A percentile compares a stretch with the other conserved stretches of the same genome.
phyloP scores from a whole-genome alignment of 2,329 filamentous ascomycete genomes.

The Huntiella savannae region DNA sequence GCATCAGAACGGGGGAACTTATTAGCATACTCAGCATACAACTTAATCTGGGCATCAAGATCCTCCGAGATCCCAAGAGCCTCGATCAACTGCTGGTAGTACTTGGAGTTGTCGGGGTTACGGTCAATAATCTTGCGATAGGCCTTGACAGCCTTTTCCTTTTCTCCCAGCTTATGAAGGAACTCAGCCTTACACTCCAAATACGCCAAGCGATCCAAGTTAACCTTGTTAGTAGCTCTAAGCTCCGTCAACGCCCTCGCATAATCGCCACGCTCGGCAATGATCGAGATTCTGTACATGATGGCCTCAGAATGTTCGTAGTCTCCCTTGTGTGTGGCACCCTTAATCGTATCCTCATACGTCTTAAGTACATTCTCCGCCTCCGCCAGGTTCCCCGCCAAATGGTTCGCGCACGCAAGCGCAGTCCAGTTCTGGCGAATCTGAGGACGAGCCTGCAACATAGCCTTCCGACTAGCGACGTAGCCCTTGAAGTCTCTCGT shows the following conservation, averaged over 20 bases:
- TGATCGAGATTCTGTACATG: constrained; percentile 88
- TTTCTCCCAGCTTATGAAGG: constrained; percentile 54
- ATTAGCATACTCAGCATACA: constrained; percentile 60
- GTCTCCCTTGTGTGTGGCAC: constrained; percentile 55
- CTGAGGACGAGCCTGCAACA: constrained; percentile 68
- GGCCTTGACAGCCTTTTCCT: constrained; percentile 61
- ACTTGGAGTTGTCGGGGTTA: constrained; percentile 71
- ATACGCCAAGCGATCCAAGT: constrained; percentile 65
- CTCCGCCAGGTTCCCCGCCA: constrained; percentile 65
- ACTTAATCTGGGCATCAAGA: constrained; percentile 42
- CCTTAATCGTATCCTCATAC: constrained; percentile 85
- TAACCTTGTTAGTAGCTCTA: constrained; percentile 55
- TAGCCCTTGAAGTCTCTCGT: constrained; percentile 94
- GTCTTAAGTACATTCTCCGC: constrained; percentile 82
- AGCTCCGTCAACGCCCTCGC: constrained; percentile 74
- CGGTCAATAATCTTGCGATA: constrained; percentile 68
- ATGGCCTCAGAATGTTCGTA: constrained; percentile 86
- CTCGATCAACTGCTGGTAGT: constrained; percentile 62
- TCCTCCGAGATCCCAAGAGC: constrained; percentile 45
- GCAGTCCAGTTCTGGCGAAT: constrained; percentile 92
- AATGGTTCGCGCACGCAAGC: constrained; percentile 81
- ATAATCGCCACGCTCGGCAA: constrained; percentile 71
- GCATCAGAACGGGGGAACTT: constrained; percentile 74
- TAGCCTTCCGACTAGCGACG: constrained; percentile 68
- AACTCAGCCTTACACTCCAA: constrained; percentile 78